Percentiles rank a stretch among this genome's conserved stretches.
Conservation (phyloP, 192 early-diverging fungal species). For the Backusella liffmaniae region DNA sequence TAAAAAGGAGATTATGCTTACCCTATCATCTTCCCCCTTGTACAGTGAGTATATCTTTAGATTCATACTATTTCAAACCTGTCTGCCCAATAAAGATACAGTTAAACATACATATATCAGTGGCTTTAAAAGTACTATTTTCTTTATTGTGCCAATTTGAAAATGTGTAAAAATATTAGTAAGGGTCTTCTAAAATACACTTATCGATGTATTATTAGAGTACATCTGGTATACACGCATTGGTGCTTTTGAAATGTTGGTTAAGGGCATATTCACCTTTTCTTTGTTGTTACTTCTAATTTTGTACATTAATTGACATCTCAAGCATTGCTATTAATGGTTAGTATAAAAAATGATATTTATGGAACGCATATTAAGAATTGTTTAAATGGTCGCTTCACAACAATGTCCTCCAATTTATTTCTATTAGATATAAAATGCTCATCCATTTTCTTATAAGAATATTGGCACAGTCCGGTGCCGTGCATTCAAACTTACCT, state of each 20-base stretch:
- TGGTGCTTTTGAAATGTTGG: background rate
- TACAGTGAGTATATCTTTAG: constrained; percentile 6
- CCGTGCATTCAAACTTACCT: background rate
- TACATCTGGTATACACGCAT: background rate
- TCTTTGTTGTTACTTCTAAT: background rate
- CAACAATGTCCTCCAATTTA: background rate
- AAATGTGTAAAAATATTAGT: background rate
- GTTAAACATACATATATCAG: background rate
- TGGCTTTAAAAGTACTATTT: background rate
- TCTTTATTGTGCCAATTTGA: background rate
- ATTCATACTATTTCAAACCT: constrained; percentile 2
- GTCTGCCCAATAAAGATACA: constrained; percentile 4
- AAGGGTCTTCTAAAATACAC: background rate
- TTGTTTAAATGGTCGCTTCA: background rate
- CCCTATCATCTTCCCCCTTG: constrained; percentile 1
- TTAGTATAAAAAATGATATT: background rate
- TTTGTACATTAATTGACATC: background rate
- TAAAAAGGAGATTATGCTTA: constrained; percentile 8
- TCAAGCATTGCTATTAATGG: background rate
- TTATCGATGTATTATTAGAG: background rate
- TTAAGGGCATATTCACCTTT: background rate
- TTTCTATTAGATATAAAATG: background rate
- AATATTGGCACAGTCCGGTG: background rate
- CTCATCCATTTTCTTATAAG: background rate
- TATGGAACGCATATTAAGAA: background rate